Evolutionary conservation across 2,329 filamentous ascomycete species (phyloP).

Genomic region (Ciborinia camelliae): DNA sequence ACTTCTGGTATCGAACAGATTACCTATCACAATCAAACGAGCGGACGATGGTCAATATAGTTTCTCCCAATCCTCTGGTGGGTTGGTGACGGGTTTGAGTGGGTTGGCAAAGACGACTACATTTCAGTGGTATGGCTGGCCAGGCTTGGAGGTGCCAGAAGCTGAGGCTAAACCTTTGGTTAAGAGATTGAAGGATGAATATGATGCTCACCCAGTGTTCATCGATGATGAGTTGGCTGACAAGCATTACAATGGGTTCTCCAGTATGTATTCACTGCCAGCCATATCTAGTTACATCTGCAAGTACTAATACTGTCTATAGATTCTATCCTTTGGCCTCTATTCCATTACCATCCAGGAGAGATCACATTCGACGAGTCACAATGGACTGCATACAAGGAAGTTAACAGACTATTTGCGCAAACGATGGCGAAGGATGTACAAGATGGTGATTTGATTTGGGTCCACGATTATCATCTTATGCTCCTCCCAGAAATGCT

Average conservation of each 20-base stretch:
- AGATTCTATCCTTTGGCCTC: slow-evolving; percentile 97
- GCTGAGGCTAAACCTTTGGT: slow-evolving; percentile 72
- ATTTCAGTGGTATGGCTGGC: slow-evolving; percentile 99
- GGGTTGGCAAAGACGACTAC: slow-evolving; percentile 88
- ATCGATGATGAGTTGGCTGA: slow-evolving; percentile 91
- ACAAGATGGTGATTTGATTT: slow-evolving; percentile 89
- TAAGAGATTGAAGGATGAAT: slow-evolving; percentile 77
- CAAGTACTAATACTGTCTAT: slow-evolving; percentile 22
- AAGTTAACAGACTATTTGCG: slow-evolving; percentile 90
- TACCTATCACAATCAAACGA: slow-evolving; percentile 95
- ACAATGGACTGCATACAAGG: slow-evolving; percentile 87
- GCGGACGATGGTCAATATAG: slow-evolving; percentile 87
- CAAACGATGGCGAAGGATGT: slow-evolving; percentile 83
- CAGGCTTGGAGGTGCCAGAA: slow-evolving; percentile 86
- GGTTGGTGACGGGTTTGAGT: slow-evolving; percentile 88
- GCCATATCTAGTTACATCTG: not conserved
- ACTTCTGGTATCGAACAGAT: slow-evolving; percentile 86
- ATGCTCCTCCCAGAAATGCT: slow-evolving; percentile 97
- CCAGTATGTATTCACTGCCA: slow-evolving; percentile 59
- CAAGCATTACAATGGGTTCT: slow-evolving; percentile 96
- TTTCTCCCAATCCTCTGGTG: slow-evolving; percentile 95
- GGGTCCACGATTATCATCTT: slow-evolving; percentile 98
- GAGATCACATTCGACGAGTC: slow-evolving; percentile 98
- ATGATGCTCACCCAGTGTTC: slow-evolving; percentile 87
- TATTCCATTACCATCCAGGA: slow-evolving; percentile 98